Base-by-base conservation (phyloP, 1,284 basidiomycete genomes). In the Prillingera fragicola region DNA sequence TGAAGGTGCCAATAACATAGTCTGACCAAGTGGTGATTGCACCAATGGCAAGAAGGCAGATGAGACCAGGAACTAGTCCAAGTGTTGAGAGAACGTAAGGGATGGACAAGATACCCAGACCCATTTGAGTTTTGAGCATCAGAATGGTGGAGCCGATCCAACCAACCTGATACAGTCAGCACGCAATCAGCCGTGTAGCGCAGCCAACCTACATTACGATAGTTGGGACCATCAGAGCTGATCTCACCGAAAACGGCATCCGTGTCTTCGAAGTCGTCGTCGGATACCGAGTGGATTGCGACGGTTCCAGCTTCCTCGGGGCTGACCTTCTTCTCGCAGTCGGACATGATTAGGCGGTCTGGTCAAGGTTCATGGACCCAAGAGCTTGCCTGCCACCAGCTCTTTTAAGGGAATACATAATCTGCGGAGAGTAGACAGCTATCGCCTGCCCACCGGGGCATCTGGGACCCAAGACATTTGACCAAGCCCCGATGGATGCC, bases 91-190 rank as follows among this genome's bases (percentile, higher is more conserved):
- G 41, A 1, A 55, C 54, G 2, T 54, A 48, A 3, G 59, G 59
- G 32, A 61, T 57, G n/a, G 59, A 52, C n/a, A 62, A 43, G 1
- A 63, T 55, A 47, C 65, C 63, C 31, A 67, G 33, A 4, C 52
- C 48, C 21, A 55, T 51, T 22, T 50, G 52, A 5, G 56, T 57
- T 45, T 63, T 63, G 29, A 59, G 35, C 54, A 65, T 61, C 39
- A 67, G 44, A 19, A 67, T 53, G 13, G 49, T 36, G 10, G 40
- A 7, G 9, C 40, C 40, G 2, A 23, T 13, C 12, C 6, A 21
- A 7, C 32, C 19, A 26, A 35, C 26, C 25, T 42, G 12, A 2
- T 13, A 18, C 6, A 10, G 1, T 12, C 22, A 21, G 17, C 6
- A 4, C n/a, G 23, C 19, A 1, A n/a, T n/a, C n/a, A n/a, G n/a